Evolutionary conservation across 495 filamentous ascomycete genomes (phyloP), one percentile per base, ranked within the genome.

Genomic region (Penicillium bialowiezense): DNA sequence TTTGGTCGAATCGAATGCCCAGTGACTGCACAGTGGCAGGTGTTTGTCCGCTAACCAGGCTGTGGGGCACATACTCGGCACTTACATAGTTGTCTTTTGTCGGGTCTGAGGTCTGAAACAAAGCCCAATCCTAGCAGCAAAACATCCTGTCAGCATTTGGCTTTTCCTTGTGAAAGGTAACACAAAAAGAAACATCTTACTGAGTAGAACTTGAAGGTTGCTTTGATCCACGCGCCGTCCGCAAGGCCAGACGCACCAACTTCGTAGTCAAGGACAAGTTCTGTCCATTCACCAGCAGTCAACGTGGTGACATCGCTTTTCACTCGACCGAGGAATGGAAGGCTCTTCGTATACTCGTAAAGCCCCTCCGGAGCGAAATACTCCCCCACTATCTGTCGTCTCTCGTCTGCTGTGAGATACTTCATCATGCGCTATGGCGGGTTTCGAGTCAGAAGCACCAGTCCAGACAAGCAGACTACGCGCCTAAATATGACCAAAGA

Each of bases 161-260:
- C 10, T 40, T 19, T 20, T 28, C 29, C 20, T 4, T 29, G 31
- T 9, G 20, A 39, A 28, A n/a, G n/a, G n/a, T 28, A 5, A 28
- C 24, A 28, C 9, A 21, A 21, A 5, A 5, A 40, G 12, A 10
- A 4, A 45, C n/a, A n/a, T n/a, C 42, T 37, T 15, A 49, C 52
- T 36, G 60, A 63, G 43, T 63, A 63, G 24, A 63, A 63, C 36
- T 63, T 63, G 50, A 63, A 63, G 15, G 60, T 63, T 2, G 46
- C 60, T 45, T 63, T 63, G 15, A 63, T 60, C 60, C 60, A 63
- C 15, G 56, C 60, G 10, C 60, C 60, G 35, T 63, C 60, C 7
- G 60, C 60, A 3, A 60, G 47, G 18, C 60, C 56, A 19, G 52
- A 59, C 5, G 42, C 60, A 7, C 60, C 60, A 14, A 63, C 60